phyloP scores from a whole-genome alignment of 129 eudicot species.

The Dittrichia graveolens region DNA sequence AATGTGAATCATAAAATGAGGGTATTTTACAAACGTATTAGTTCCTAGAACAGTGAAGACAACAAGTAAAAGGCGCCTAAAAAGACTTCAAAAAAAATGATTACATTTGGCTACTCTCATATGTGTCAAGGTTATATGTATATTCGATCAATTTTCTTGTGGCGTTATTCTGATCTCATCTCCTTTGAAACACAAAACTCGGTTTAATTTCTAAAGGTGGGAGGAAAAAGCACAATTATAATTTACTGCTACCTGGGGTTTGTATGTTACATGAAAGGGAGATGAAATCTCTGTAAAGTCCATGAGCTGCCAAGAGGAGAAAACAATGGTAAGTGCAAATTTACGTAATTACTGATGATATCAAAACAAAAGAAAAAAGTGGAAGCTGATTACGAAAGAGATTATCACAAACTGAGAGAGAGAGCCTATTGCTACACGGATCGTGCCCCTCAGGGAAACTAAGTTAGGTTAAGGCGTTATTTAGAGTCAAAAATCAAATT shows the following conservation, averaged over 20 bases:
- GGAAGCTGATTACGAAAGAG: neutral
- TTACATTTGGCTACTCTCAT: slow-evolving; percentile 26
- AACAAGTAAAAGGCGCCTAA: neutral
- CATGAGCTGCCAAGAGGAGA: neutral
- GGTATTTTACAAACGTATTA: slow-evolving; percentile 14
- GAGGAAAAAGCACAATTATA: neutral
- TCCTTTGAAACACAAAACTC: slow-evolving; percentile 9
- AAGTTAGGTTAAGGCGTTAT: neutral
- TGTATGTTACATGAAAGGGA: slow-evolving; percentile 17
- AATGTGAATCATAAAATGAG: neutral
- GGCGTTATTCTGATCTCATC: neutral
- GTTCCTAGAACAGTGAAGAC: neutral
- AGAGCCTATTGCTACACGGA: no score
- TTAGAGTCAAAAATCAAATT: neutral
- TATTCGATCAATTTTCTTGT: slow-evolving; percentile 12
- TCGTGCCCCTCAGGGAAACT: no score
- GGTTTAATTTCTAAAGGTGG: neutral
- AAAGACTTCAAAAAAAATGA: neutral
- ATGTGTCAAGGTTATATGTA: slow-evolving; percentile 4
- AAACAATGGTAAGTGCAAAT: neutral
- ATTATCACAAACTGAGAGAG: neutral
- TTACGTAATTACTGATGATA: neutral
- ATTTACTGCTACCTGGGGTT: slow-evolving; percentile 17
- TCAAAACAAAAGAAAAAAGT: neutral
- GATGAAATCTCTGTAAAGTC: neutral